phyloP scores from a whole-genome alignment of 2,329 filamentous ascomycete genomes.

The Dothiorella sarmentorum region DNA sequence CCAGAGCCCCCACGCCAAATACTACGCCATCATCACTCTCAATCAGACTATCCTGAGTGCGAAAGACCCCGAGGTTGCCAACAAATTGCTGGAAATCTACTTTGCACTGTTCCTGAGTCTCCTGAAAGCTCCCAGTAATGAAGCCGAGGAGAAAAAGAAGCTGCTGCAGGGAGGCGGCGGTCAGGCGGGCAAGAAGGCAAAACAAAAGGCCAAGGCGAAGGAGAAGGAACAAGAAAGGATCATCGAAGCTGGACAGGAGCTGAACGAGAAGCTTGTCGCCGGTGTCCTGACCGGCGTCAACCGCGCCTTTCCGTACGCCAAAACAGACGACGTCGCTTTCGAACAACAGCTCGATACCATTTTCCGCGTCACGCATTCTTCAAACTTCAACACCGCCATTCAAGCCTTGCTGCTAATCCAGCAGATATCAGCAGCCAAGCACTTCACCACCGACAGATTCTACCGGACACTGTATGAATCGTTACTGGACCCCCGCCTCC shows the following conservation, averaged over 20 bases:
- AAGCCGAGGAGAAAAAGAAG: constrained; percentile 34
- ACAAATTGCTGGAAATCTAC: constrained; percentile 82
- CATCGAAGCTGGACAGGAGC: constrained; percentile 55
- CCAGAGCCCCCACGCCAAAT: constrained; percentile 84
- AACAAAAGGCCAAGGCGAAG: constrained; percentile 42
- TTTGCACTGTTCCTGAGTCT: constrained; percentile 83
- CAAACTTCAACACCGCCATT: constrained; percentile 98
- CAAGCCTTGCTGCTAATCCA: constrained; percentile 94
- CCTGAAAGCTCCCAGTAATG: constrained; percentile 60
- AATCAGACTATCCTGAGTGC: constrained; percentile 92
- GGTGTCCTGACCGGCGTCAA: constrained; percentile 92
- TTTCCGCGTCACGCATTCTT: constrained; percentile 93
- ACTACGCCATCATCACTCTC: constrained; percentile 93
- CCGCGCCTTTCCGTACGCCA: constrained; percentile 88
- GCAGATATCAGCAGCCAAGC: constrained; percentile 77
- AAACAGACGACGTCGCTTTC: constrained; percentile 72
- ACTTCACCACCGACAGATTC: constrained; percentile 82
- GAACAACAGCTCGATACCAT: constrained; percentile 89
- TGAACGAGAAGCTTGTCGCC: constrained; percentile 87
- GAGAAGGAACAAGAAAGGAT: constrained; percentile 43
- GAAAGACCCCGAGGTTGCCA: constrained; percentile 77
- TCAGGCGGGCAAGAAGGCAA: constrained; percentile 52
- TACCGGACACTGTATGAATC: constrained; percentile 96
- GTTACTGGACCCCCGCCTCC: constrained; percentile 80
- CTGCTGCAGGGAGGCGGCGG: constrained; percentile 56